Evolutionary conservation across 1,284 basidiomycete species (phyloP), one percentile per base, ranked within the genome.

Genomic region (Hymenochaete sp.): DNA sequence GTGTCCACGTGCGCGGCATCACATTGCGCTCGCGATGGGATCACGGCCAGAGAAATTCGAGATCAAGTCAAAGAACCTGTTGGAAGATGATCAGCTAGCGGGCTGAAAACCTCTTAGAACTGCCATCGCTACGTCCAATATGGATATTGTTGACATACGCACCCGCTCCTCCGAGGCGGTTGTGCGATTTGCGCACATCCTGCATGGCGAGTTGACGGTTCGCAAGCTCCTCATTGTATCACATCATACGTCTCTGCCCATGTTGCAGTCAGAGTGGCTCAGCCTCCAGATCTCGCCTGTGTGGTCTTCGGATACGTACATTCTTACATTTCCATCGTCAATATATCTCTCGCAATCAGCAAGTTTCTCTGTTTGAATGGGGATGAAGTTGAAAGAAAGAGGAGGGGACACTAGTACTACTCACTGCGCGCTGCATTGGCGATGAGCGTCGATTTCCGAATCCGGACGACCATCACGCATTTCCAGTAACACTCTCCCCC

Each of bases 311-410:
- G 96, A 95, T 4, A 89, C 81, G 42, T 75, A 69, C 21, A 90
- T 86, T 64, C 95, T 84, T 10, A 87, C 86, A 67, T 93, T 98
- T 49, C 93, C 75, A 47, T 96, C 77, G 61, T 98, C 96, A 47
- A 98, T 76, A 65, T 98, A 88, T 51, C 92, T 85, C 64, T 98
- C 95, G 13, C 95, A 96, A 62, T 93, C 92, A 41, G 91, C 95
- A 52, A 99, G 76, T 60, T 82, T 85, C 65, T 89, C 85, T 88
- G 56, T 11, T 53, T n/a, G 26, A 27, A 29, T 33, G 27, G 19
- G 27, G n/a, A n/a, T n/a, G n/a, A n/a, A n/a, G n/a, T n/a, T n/a
- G n/a, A n/a, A n/a, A n/a, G n/a, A n/a, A n/a, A n/a, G n/a, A n/a
- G n/a, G n/a, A n/a, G n/a, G n/a, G n/a, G n/a, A n/a, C n/a, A n/a